Evolutionary conservation across 148 eudicot species (phyloP), one percentile per base, ranked within the genome.

Genomic region (Dysphania ambrosioides): DNA sequence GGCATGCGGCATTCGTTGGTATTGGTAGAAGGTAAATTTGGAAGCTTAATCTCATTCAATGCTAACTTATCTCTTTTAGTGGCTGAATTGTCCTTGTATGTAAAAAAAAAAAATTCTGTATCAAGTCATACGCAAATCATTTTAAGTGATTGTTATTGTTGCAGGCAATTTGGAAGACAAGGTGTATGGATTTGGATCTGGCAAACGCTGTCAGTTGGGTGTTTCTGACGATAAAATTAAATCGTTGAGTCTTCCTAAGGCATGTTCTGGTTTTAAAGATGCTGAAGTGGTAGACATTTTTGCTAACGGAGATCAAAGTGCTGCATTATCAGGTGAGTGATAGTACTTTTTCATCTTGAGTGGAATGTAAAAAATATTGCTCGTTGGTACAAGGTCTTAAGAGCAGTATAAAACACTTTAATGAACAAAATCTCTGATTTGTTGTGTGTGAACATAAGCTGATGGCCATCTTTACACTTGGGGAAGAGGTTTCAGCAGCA

Each of bases 251-350:
- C 51, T 73, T 77, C 97, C 98, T 66, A 88, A 85, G 72, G 77
- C 64, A 35, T 85, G 87, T 74, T 41, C 79, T 66, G 93, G 92
- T 35, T 73, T 92, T 44, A 76, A 82, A 73, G 80, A 82, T 75
- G 74, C 60, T 77, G 70, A 83, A 73, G 72, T 90, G 71, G 75
- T 60, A 16, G 74, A 78, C 55, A 79, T 92, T 63, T 56, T 24
- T 77, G 97, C 98, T 47, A 92, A 92, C 85, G 98, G 98, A 84
- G 98, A 95, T 78, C 98, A 95, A 63, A 95, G 97, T 83, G 86
- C 88, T 59, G 97, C 92, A 59, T 74, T 92, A 76, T 90, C 89
- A 76, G 86, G 98, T 92, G 75, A 83, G 85, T 56, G 15, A 11
- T 58, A 31, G 19, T 32, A 42, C 19, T 34, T 10, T 18, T 56